Base-by-base conservation (phyloP, 1,139 yeast species). In the Magnusiomyces suaveolens region DNA sequence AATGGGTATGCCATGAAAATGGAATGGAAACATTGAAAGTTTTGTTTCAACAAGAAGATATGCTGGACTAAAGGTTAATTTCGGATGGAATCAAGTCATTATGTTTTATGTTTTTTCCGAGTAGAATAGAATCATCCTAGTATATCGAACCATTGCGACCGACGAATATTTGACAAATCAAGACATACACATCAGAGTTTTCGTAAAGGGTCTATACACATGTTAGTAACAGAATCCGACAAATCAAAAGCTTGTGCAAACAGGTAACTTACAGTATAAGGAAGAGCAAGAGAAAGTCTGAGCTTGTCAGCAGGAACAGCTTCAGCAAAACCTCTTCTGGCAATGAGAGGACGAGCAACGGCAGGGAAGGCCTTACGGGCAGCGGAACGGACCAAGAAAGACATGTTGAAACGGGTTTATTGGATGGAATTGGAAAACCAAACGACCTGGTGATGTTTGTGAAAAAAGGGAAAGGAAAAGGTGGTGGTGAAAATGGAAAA, bases 261-360 rank as follows among this genome's bases (percentile, higher is more conserved):
- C 47, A 23, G 16, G 23, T 14, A 18, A 39, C 51, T 25, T 57
- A 61, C 63, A 51, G 58, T 60, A 54, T 65, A 59, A 47, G 67
- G 68, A 53, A 92, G 81, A 58, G 97, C 94, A 69, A 92, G 82
- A 54, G 96, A 87, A 68, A 94, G 80, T 73, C 83, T 87, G 73
- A 92, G 80, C 64, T 84, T 85, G 69, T 86, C 95, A 62, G 87
- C 69, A 60, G 84, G 78, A 56, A 83, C 84, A 62, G 87, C 95
- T 69, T 92, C 95, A 66, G 97, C 97, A 68, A 88, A 87, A 59
- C 85, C 78, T 82, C 96, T 86, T 72, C 80, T 83, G 63, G 82
- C 81, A 60, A 78, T 77, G 66, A 75, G 69, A 68, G 82, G 83
- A 74, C 84, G 81, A 65, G 84, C 78, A 53, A 60, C 52, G 51